Evolutionary conservation across 1,284 basidiomycete genomes (phyloP), one percentile per base, ranked within the genome.

Genomic region (Flammula alnicola): DNA sequence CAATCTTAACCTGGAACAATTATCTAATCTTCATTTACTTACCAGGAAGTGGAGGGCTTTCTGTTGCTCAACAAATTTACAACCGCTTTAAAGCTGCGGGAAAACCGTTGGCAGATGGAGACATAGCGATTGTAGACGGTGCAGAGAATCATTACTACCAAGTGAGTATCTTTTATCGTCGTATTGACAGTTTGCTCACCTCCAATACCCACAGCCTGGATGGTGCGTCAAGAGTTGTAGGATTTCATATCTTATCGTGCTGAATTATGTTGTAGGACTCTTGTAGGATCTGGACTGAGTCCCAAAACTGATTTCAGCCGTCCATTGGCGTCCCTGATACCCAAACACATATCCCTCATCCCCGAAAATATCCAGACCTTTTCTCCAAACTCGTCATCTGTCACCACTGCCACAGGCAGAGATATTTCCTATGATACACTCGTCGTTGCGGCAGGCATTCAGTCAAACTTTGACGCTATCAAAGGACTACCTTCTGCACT

Each of bases 201-300:
- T 64, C 51, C 59, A 67, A 61, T 64, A 60, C 56, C 65, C 33
- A 42, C 56, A 93, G 82, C 91, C 91, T 17, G 91, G 90, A 67
- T 93, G 89, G 87, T 88, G 61, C 60, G 76, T 37, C n/a, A n/a
- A 31, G n/a, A 29, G 14, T 20, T 39, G 17, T 35, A 11, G n/a
- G 11, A 23, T 17, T 38, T 38, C n/a, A 5, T 2, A 6, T 29
- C 4, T 29, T 42, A 11, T 38, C 12, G 5, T 32, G 39, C 39
- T 29, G 11, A 41, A 35, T n/a, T 22, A 19, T 19, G 9, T 36
- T 49, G 5, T 44, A 93, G 92, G 95, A 97, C 95, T 2, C 82
- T 98, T 19, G 95, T 95, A 32, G 95, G 94, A 20, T 79, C 91
- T 22, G 96, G 96, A 29, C 78, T 98, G 52, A 84, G 87, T 62